These are phyloP conservation scores for Eucommia ulmoides DNA, from an alignment of 257 asterid species.

Conservation along the genomic window DNA sequence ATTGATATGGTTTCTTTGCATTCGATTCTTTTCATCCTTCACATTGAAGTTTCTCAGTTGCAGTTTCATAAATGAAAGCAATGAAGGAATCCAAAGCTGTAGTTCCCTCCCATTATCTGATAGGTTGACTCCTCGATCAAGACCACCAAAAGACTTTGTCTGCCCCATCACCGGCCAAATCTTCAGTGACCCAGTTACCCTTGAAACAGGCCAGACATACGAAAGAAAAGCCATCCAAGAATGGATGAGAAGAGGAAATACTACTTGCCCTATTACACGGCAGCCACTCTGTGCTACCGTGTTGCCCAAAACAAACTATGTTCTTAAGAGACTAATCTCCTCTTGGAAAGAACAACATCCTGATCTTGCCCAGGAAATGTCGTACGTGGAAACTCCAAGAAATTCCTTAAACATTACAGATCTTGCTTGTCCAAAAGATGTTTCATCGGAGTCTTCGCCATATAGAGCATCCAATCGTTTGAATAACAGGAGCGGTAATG, in stretches of 20 bases:
- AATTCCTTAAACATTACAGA: conserved; percentile 12
- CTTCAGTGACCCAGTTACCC: conserved; percentile 73
- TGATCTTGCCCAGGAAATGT: conserved; percentile 56
- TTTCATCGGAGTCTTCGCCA: conserved; percentile 19
- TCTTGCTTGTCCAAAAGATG: conserved; percentile 15
- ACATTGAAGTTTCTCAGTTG: conserved; percentile 3
- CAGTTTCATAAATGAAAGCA: conserved; percentile 33
- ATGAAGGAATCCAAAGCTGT: conserved; percentile 43
- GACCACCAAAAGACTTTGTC: conserved; percentile 85
- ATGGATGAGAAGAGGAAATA: conserved; percentile 78
- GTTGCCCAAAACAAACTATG: conserved; percentile 75
- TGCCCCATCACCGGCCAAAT: conserved; percentile 81
- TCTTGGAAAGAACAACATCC: conserved; percentile 88
- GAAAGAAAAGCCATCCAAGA: conserved; percentile 85
- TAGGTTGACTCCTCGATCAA: conserved; percentile 47
- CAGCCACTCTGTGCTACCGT: conserved; percentile 63
- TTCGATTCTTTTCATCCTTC: not conserved
- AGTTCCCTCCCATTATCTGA: conserved; percentile 49
- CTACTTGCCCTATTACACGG: conserved; percentile 74
- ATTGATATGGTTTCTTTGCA: too few relatives aligned
- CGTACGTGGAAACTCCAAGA: conserved; percentile 40
- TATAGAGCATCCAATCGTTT: conserved; percentile 17
- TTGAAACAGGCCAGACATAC: conserved; percentile 83
- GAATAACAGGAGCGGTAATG: conserved; percentile 21
- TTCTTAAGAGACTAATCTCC: conserved; percentile 61